These are phyloP conservation scores for Moniliophthora roreri DNA, from an alignment of 1,284 basidiomycete species.

Conservation along the genomic window DNA sequence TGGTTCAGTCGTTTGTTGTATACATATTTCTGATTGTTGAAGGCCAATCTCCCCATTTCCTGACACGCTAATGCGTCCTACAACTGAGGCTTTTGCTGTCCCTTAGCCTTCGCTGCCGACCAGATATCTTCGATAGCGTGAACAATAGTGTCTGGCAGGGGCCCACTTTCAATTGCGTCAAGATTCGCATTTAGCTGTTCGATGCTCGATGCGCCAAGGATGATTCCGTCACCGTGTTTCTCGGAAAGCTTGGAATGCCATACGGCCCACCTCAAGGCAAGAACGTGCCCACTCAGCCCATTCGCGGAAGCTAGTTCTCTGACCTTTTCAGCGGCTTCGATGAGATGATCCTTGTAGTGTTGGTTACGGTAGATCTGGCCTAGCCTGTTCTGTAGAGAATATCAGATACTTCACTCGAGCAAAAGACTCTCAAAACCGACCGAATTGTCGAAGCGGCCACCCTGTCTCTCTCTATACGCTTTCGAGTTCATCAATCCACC, in stretches of 20 bases:
- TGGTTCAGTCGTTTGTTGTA: neutral
- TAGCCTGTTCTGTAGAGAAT: neutral
- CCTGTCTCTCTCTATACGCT: neutral
- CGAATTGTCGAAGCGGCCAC: neutral
- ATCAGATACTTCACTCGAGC: neutral
- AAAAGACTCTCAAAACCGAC: neutral
- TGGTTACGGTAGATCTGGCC: neutral
- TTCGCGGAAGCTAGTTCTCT: neutral
- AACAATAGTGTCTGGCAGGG: neutral
- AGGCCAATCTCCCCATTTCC: too few species aligned
- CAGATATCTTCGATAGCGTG: neutral
- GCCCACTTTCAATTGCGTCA: slow-evolving; percentile 1
- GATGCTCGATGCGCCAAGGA: slow-evolving; percentile 1
- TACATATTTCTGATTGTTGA: too few species aligned
- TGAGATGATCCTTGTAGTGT: neutral
- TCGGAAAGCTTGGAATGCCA: neutral
- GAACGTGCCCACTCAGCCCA: neutral
- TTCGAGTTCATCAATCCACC: neutral
- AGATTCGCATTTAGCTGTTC: neutral
- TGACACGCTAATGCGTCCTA: too few species aligned
- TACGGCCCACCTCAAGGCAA: neutral
- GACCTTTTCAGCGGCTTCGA: neutral
- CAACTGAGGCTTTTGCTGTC: too few species aligned
- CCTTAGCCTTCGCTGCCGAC: neutral
- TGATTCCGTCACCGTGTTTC: neutral